Evolutionary conservation across 306 rosid species (phyloP), one percentile per base, ranked within the genome.

Genomic region (Medicago lupulina): DNA sequence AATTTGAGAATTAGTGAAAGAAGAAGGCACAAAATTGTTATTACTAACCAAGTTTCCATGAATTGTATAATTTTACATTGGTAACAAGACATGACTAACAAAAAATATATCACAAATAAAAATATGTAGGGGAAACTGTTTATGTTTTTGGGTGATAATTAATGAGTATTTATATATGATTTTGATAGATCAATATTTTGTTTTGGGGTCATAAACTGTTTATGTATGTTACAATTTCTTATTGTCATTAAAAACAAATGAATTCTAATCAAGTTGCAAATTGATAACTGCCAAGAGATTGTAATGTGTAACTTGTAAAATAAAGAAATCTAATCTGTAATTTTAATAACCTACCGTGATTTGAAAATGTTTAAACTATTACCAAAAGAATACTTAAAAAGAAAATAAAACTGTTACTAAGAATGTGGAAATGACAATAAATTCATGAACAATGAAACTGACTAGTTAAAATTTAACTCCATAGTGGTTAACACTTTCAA

Each of bases 1-100:
- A 2, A 2, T 82, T 47, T 77, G 46, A 81, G 49, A 23, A 76
- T 39, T 11, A 57, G 2, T 11, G 63, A 25, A 17, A 77, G 25
- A 17, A 21, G 15, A 44, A 81, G 54, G 5, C 69, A 74, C 13
- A 70, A 0, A 38, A 81, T 10, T 54, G 75, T 8, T 40, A 81
- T 1, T 57, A 57, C 9, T n/a, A 77, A 63, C 83, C 79, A 84
- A 4, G 67, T 1, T 71, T 84, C 85, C 87, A 84, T 84, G 44
- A 23, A 23, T 23, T 8, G 60, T 53, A 21, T 12, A 12, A 6
- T 58, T 58, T 58, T 58, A 58, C 64, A 12, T 9, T 25, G 9
- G 39, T 23, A 59, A 59, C 39, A 59, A 59, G 9, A 25, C 15
- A 21, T 58, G 62, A 51, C 21, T 53, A 53, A 53, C 9, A 53